These are phyloP conservation scores for Dalbergia cultrata DNA, from an alignment of 306 rosid genomes.

Conservation along the genomic window DNA sequence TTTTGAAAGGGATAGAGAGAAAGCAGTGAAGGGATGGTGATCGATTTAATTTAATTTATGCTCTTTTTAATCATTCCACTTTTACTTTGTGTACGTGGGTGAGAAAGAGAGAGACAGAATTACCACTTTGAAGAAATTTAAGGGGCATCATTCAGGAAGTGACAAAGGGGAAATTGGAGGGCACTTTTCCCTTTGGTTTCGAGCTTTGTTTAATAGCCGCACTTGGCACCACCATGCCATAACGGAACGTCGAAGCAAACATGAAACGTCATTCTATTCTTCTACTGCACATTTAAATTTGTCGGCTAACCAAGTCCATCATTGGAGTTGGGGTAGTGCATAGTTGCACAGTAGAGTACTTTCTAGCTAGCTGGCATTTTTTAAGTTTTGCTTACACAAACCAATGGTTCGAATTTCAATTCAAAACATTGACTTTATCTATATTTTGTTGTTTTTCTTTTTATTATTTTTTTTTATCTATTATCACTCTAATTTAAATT, in stretches of 20 bases:
- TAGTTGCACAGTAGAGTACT: slow-evolving; percentile 1
- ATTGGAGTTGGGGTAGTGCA: slow-evolving; percentile 1
- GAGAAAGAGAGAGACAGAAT: slow-evolving; percentile 31
- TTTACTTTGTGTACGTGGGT: slow-evolving; percentile 42
- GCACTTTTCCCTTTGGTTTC: slow-evolving; percentile 14
- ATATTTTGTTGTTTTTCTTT: neutral
- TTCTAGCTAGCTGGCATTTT: neutral
- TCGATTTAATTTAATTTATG: neutral
- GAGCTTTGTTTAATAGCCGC: slow-evolving; percentile 34
- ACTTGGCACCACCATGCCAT: slow-evolving; percentile 45
- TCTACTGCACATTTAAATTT: slow-evolving; percentile 45
- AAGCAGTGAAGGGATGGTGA: neutral
- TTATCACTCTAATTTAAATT: too few species aligned
- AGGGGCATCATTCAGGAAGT: slow-evolving; percentile 40
- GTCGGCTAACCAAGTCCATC: slow-evolving; percentile 42
- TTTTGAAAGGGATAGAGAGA: neutral
- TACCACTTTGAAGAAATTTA: slow-evolving; percentile 37
- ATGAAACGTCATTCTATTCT: slow-evolving; percentile 37
- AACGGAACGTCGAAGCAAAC: slow-evolving; percentile 79
- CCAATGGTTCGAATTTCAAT: slow-evolving; percentile 21
- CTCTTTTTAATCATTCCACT: slow-evolving; percentile 24
- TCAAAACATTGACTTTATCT: slow-evolving; percentile 37
- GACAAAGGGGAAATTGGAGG: slow-evolving; percentile 24
- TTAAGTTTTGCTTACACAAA: slow-evolving; percentile 1
- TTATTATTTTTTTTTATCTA: too few species aligned